These are phyloP conservation scores for Lepidopterella palustris DNA, from an alignment of 495 filamentous ascomycete species.

Conservation along the genomic window DNA sequence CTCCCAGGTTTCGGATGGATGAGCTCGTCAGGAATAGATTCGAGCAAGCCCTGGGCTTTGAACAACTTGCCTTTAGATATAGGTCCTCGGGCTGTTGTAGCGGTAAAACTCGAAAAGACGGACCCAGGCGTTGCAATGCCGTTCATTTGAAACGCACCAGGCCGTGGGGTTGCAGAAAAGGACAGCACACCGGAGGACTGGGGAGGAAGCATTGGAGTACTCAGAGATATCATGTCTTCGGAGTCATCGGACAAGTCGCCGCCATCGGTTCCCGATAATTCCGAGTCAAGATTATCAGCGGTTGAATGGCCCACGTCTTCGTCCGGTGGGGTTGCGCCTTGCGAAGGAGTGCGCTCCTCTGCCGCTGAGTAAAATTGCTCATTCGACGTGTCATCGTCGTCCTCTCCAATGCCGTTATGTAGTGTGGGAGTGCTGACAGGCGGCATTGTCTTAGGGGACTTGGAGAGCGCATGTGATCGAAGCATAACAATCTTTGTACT, in stretches of 20 bases:
- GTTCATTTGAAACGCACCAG: conserved; percentile 54
- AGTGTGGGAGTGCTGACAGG: conserved; percentile 36
- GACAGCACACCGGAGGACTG: conserved; percentile 63
- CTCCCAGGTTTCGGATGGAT: conserved; percentile 74
- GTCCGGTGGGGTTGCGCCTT: conserved; percentile 47
- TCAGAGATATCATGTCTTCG: conserved; percentile 61
- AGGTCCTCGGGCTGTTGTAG: conserved; percentile 64
- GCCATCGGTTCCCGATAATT: conserved; percentile 32
- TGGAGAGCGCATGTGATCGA: conserved; percentile 44
- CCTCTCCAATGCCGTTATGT: conserved; percentile 53
- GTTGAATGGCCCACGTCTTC: conserved; percentile 37
- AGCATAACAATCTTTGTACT: conserved; percentile 63
- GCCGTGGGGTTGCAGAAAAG: conserved; percentile 64
- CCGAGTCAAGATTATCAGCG: conserved; percentile 35
- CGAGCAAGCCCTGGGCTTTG: conserved; percentile 69
- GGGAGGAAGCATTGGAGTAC: conserved; percentile 66
- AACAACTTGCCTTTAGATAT: conserved; percentile 57
- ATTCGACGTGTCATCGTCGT: conserved; percentile 74
- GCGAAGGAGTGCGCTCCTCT: conserved; percentile 62
- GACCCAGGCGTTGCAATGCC: conserved; percentile 73
- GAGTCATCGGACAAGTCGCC: conserved; percentile 39
- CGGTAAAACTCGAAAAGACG: conserved; percentile 76
- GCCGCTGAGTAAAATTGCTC: conserved; percentile 86
- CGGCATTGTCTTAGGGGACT: conserved; percentile 37
- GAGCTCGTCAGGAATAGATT: conserved; percentile 65